Percentiles rank a stretch among this genome's conserved stretches.
These are phyloP conservation scores for Nakazawaea pomicola DNA, from an alignment of 805 yeast genomes.

Conservation along the genomic window DNA sequence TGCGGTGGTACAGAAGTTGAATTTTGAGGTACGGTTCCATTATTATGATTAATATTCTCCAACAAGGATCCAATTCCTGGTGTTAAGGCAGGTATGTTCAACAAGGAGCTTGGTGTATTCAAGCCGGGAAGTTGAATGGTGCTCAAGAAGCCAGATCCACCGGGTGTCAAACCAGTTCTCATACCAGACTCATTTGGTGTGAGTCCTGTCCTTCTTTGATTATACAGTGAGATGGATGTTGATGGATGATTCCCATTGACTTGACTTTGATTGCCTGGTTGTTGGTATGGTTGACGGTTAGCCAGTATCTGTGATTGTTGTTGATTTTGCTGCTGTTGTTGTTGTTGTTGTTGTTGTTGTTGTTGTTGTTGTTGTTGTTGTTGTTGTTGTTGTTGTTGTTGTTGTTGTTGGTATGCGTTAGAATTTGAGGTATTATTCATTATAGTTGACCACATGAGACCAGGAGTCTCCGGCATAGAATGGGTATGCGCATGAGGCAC, in stretches of 20 bases:
- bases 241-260: too few species aligned
- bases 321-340: slow-evolving; percentile 17
- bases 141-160: slow-evolving; percentile 34
- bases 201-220: slow-evolving; percentile 48
- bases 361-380: slow-evolving; percentile 17
- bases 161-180: slow-evolving; percentile 71
- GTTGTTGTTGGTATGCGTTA: slow-evolving; percentile 13
- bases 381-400: slow-evolving; percentile 19
- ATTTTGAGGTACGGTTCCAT: slow-evolving; percentile 17
- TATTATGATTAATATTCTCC: slow-evolving; percentile 10
- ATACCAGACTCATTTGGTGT: slow-evolving; percentile 74
- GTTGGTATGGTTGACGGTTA: slow-evolving; percentile 5
- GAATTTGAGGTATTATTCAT: slow-evolving; percentile 2
- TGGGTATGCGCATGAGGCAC: slow-evolving; percentile 8
- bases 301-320: background rate
- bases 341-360: slow-evolving; percentile 16
- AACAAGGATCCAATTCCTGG: slow-evolving; percentile 35
- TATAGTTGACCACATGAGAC: slow-evolving; percentile 10
- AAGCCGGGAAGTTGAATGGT: slow-evolving; percentile 32
- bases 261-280: slow-evolving; percentile 6
- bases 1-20: slow-evolving; percentile 13
- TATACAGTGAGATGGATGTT: slow-evolving; percentile 20
- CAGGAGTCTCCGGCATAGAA: slow-evolving; percentile 14
- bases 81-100: slow-evolving; percentile 34
- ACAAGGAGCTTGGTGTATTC: slow-evolving; percentile 14